Evolutionary conservation across 345 rosid species (phyloP).

Genomic region (thale cress (Arabidopsis thaliana)): DNA sequence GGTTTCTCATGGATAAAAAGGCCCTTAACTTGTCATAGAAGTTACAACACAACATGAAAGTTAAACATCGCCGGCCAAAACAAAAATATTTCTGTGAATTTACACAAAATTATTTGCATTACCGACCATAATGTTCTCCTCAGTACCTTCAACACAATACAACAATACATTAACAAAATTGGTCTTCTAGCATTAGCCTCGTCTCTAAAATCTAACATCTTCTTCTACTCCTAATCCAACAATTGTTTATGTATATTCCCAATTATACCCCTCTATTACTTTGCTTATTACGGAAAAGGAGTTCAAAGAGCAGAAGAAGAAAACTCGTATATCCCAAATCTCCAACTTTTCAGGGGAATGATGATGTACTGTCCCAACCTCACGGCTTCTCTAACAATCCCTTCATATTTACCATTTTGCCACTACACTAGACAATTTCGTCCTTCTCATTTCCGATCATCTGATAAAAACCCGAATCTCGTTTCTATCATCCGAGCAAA

Average conservation of each 20-base stretch:
- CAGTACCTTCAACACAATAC: too few species aligned
- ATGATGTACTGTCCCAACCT: conserved; percentile 33
- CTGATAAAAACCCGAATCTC: conserved; percentile 12
- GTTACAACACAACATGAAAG: background rate
- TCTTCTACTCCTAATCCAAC: too few species aligned
- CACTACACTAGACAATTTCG: conserved; percentile 38
- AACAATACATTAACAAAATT: too few species aligned
- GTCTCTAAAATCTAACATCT: too few species aligned
- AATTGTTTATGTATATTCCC: background rate
- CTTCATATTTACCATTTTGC: conserved; percentile 61
- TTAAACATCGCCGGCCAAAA: background rate
- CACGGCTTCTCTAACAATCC: conserved; percentile 33
- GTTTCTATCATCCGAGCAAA: conserved; percentile 16
- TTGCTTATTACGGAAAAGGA: background rate
- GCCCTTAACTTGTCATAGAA: too few species aligned
- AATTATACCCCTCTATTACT: background rate
- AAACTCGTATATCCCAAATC: conserved; percentile 19
- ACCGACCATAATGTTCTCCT: too few species aligned
- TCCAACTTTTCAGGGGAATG: conserved; percentile 12
- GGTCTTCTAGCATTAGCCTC: too few species aligned
- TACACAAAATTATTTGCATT: too few species aligned
- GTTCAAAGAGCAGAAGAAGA: background rate
- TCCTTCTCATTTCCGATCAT: conserved; percentile 24
- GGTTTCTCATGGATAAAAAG: too few species aligned
- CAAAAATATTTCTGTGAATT: too few species aligned